A percentile compares a stretch with the other conserved stretches of the same genome.
Conservation (phyloP, 2,329 filamentous ascomycete species). For the Coccinonectria pachysandricola region DNA sequence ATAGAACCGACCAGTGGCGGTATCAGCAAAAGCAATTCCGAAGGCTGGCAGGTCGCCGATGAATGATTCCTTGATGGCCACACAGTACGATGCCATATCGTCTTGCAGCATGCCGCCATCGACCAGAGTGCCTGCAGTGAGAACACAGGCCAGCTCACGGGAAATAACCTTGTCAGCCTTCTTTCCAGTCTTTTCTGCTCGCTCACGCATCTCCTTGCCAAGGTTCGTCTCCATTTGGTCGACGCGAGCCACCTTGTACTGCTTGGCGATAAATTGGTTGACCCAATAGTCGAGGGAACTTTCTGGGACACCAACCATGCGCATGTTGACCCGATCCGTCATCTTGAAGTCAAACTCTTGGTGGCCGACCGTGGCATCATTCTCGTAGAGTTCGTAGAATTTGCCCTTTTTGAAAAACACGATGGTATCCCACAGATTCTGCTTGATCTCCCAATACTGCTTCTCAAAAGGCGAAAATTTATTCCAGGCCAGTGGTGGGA, state of each 20-base stretch:
- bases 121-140: constrained; percentile 87
- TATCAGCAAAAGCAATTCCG: constrained; percentile 88
- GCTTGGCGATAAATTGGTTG: constrained; percentile 96
- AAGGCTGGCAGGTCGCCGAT: constrained; percentile 70
- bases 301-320: constrained; percentile 97
- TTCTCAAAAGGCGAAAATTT: constrained; percentile 92
- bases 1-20: constrained; percentile 90
- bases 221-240: constrained; percentile 95
- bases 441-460: constrained; percentile 99
- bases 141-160: constrained; percentile 78
- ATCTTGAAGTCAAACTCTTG: constrained; percentile 96
- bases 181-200: constrained; percentile 53
- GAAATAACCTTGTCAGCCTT: constrained; percentile 91
- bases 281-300: constrained; percentile 95
- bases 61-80: constrained; percentile 79
- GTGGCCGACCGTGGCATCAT: constrained; percentile 91
- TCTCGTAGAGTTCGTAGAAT: constrained; percentile 97
- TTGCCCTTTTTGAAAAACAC: constrained; percentile 99
- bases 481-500: constrained; percentile 68
- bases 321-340: constrained; percentile 97
- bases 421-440: constrained; percentile 93
- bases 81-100: constrained; percentile 94
- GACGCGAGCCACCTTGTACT: constrained; percentile 91
- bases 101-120: constrained; percentile 96
- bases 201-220: constrained; percentile 97